Base-by-base conservation (phyloP, 1,139 yeast genomes). In the Saccharomyces hybrid region DNA sequence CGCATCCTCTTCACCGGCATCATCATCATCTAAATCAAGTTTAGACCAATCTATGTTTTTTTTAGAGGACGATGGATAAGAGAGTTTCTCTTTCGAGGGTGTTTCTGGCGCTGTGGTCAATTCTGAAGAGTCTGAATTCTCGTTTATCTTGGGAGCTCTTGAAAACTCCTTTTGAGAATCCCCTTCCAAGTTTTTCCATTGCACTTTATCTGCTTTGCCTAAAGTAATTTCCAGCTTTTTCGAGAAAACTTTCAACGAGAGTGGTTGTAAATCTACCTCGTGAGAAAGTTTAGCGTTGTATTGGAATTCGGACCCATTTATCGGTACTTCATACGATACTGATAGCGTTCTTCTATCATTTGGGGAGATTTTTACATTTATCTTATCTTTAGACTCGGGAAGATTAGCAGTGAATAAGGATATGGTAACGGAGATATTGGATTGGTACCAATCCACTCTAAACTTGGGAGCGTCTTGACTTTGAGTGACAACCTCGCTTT, bases 391-490 rank as follows among this genome's bases (percentile, higher is more conserved):
- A 24, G 57, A 48, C n/a, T 47, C 71, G 19, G 86, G 83, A 31
- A 85, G 76, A 47, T 80, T 80, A 60, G 86, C 84, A 55, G 89
- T 82, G 63, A 86, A 93, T 6, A 93, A 73, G 1, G 95, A 82
- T 34, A 91, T 75, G 5, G 84, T 83, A 14, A 90, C 79, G 2
- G 72, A 68, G 0, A 74, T 75, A 14, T 74, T 68, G 21, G 82
- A 76, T 68, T 90, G 96, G 70, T 84, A 89, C 90, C 95, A 90
- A 64, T 90, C 96, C 47, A 79, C 81, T 65, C 85, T 79, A 57
- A 84, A 76, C 57, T 79, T 77, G 51, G 73, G 60, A 7, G 61
- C 51, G 14, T 31, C 47, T 9, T 5, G 16, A n/a, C 27, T 16
- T 29, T 27, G 44, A 9, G 24, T 4, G 9, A 7, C 26, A 19